Percentiles rank a stretch among this genome's conserved stretches.
These are phyloP conservation scores for Trifolium repens DNA, from an alignment of 306 rosid genomes.

Conservation along the genomic window DNA sequence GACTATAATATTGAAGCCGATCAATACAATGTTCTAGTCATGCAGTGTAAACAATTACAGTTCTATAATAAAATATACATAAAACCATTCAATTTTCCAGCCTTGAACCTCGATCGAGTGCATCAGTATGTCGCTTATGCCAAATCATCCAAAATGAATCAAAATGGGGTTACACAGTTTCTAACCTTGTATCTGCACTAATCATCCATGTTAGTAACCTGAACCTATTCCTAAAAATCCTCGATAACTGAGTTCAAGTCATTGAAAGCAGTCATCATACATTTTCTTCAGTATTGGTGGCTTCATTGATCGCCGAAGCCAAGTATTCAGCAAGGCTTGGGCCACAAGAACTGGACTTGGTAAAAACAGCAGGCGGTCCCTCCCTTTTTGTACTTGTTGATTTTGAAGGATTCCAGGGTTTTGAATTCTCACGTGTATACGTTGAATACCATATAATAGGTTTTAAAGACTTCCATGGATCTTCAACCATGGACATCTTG, in stretches of 20 bases:
- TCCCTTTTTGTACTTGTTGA: conserved; percentile 45
- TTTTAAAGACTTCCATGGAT: conserved; percentile 77
- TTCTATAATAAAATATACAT: not conserved
- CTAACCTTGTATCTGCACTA: conserved; percentile 2
- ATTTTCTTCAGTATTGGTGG: conserved; percentile 47
- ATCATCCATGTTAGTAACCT: conserved; percentile 20
- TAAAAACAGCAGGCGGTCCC: conserved; percentile 47
- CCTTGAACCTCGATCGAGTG: not conserved
- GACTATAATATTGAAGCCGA: not conserved
- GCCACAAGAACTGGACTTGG: conserved; percentile 56
- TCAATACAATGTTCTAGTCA: not conserved
- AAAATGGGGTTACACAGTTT: not conserved
- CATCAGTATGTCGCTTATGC: not conserved
- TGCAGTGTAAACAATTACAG: not conserved
- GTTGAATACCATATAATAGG: conserved; percentile 60
- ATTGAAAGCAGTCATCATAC: conserved; percentile 40
- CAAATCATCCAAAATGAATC: not conserved
- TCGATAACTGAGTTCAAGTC: not conserved
- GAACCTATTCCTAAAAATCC: conserved; percentile 8
- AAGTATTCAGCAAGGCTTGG: conserved; percentile 91
- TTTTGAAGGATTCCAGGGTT: conserved; percentile 44
- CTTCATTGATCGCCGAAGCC: conserved; percentile 79
- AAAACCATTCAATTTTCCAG: not conserved
- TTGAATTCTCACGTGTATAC: conserved; percentile 39
- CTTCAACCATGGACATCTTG: conserved; percentile 80